These are phyloP conservation scores for Scedosporium apiospermum DNA, from an alignment of 2,329 filamentous ascomycete genomes.

Conservation along the genomic window DNA sequence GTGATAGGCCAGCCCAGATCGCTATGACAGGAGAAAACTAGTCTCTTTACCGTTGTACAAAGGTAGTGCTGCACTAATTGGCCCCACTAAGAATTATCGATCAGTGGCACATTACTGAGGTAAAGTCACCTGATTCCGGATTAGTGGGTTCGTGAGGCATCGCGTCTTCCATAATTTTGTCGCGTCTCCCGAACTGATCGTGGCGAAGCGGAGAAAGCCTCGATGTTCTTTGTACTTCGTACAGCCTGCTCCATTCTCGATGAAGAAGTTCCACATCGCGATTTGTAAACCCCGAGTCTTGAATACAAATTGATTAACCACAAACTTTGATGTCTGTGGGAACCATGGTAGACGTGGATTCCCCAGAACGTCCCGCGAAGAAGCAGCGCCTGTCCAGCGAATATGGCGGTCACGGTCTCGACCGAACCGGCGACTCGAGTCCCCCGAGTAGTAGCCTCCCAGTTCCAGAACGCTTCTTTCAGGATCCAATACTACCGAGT, in stretches of 20 bases:
- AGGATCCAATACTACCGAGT: slow-evolving; percentile 14
- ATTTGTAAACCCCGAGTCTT: neutral
- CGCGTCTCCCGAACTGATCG: neutral
- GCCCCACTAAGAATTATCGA: neutral
- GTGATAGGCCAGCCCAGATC: neutral
- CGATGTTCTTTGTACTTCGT: too few relatives aligned
- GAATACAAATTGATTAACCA: too few relatives aligned
- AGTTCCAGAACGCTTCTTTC: slow-evolving; percentile 23
- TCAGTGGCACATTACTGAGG: neutral
- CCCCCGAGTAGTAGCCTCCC: slow-evolving; percentile 1
- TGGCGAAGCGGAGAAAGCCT: too few relatives aligned
- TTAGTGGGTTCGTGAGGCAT: neutral
- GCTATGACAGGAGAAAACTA: too few relatives aligned
- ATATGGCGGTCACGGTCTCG: neutral
- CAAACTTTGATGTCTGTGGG: too few relatives aligned
- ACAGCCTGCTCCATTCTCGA: too few relatives aligned
- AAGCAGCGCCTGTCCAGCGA: slow-evolving; percentile 29
- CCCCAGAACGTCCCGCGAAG: slow-evolving; percentile 35
- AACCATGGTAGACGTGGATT: slow-evolving; percentile 28
- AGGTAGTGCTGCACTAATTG: neutral
- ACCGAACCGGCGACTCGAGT: neutral
- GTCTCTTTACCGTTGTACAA: neutral
- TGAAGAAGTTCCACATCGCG: neutral
- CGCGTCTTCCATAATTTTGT: slow-evolving; percentile 5
- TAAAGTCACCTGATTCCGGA: slow-evolving; percentile 6